A percentile compares a stretch with the other conserved stretches of the same genome.
These are phyloP conservation scores for Gnomoniopsis sp. DNA, from an alignment of 2,329 filamentous ascomycete species.

Conservation along the genomic window DNA sequence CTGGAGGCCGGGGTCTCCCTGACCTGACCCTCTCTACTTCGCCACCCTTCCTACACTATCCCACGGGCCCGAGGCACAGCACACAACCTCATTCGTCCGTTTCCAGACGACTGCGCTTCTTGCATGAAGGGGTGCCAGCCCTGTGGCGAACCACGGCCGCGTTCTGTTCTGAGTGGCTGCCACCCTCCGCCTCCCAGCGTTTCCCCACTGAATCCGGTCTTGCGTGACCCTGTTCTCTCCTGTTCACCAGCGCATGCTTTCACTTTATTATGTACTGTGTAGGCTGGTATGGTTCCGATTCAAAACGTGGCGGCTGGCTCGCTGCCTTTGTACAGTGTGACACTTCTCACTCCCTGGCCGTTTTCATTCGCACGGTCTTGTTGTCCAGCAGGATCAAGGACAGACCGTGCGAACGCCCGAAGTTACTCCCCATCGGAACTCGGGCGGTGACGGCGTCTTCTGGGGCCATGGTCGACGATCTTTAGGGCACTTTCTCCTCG, in stretches of 20 bases:
- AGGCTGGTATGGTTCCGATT: no score
- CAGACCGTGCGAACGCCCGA: not conserved
- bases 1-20: conserved; percentile 10
- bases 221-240: conserved; percentile 5
- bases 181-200: not conserved
- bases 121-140: conserved; percentile 11
- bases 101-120: not conserved
- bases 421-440: not conserved
- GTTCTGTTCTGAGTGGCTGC: conserved; percentile 6
- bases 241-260: conserved; percentile 6
- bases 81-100: not conserved
- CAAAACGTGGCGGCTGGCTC: conserved; percentile 17
- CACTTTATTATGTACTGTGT: no score
- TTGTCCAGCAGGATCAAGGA: not conserved
- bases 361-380: conserved; percentile 9
- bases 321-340: conserved; percentile 3
- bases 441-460: not conserved
- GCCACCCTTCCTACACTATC: conserved; percentile 12
- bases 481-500: no score
- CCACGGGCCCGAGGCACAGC: not conserved
- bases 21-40: conserved; percentile 10
- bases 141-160: conserved; percentile 11
- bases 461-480: not conserved
- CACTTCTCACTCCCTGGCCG: not conserved
- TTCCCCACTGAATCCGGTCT: not conserved